Evolutionary conservation across 176 grass and related monocot genomes (phyloP), one percentile per base, ranked within the genome.

Genomic region (Phoenix roebelenii): DNA sequence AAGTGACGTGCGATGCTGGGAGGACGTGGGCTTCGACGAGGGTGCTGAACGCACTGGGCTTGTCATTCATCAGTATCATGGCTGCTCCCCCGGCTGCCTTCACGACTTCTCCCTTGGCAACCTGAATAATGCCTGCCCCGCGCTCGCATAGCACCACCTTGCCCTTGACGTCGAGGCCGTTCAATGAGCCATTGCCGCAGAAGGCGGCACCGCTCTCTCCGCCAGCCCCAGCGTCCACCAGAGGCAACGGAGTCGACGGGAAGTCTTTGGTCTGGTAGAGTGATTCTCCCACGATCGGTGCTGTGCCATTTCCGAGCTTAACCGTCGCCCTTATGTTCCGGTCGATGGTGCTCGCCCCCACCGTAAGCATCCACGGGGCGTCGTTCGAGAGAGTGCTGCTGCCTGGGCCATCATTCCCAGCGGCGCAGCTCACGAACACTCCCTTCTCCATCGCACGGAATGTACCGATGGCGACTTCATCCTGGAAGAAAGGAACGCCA

Each of bases 311-410:
- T 0, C 70, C 66, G 4, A 93, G 61, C 15, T 29, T 58, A 20
- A 87, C 77, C 0, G 19, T 77, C 0, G 73, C 18, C 4, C 73
- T 16, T 4, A 93, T 58, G 3, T 67, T 75, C 0, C 80, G 69
- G 63, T 87, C 88, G 69, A 84, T 87, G 16, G 80, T 93, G 44
- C 74, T 77, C 3, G 80, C 89, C 0, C 59, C 84, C 18, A 93
- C 84, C 4, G 80, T 93, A n/a, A 93, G 77, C 26, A 84, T 66
- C 84, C 84, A 87, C 0, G 88, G 88, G 9, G 84, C 80, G 25
- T 84, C 83, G 20, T 84, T 93, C 0, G 49, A 10, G 50, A 87
- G 50, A 0, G 70, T 50, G 22, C 16, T 57, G 16, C 0, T 0
- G 14, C 7, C 5, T 0, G 80, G 89, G 1, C 84, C 84, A 0